A percentile compares a stretch with the other conserved stretches of the same genome.
These are phyloP conservation scores for Mimosa bimucronata DNA, from an alignment of 306 rosid genomes.

Conservation along the genomic window DNA sequence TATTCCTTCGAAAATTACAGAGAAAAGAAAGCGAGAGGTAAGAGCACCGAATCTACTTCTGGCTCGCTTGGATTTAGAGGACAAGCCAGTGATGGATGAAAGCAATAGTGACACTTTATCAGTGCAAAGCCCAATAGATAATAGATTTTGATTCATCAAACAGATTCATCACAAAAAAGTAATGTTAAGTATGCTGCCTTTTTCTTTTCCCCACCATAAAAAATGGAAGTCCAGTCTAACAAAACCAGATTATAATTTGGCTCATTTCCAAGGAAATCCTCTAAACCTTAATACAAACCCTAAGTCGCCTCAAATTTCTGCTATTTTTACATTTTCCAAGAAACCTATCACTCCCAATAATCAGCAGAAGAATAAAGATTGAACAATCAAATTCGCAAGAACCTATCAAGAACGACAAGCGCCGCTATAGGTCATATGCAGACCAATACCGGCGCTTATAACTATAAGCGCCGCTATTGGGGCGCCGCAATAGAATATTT, in stretches of 20 bases:
- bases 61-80: no score
- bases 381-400: conserved; percentile 6
- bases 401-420: conserved; percentile 11
- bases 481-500: no score
- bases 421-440: no score
- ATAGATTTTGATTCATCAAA: not conserved
- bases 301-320: conserved; percentile 8
- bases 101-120: not conserved
- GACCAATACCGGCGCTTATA: no score
- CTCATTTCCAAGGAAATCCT: not conserved
- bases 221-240: not conserved
- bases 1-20: no score
- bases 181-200: no score
- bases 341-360: conserved; percentile 9
- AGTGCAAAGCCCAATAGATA: not conserved
- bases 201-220: no score
- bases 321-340: not conserved
- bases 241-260: conserved; percentile 13
- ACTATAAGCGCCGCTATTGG: no score
- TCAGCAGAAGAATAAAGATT: not conserved
- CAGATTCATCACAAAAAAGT: no score
- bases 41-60: no score
- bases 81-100: no score
- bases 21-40: no score
- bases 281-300: not conserved